These are phyloP conservation scores for Perilla frutescens DNA, from an alignment of 257 asterid genomes.

Conservation along the genomic window DNA sequence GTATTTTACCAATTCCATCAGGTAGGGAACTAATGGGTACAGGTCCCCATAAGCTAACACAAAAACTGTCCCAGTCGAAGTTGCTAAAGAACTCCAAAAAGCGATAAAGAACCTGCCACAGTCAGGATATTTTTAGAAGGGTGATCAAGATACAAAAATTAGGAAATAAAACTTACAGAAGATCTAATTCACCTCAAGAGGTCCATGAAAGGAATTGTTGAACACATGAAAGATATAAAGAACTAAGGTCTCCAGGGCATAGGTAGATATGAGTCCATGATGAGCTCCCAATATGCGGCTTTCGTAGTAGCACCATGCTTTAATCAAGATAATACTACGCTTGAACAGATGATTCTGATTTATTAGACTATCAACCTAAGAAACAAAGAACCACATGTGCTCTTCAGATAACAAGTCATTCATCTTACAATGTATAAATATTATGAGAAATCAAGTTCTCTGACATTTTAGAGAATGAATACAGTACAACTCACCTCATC, in stretches of 20 bases:
- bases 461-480: conserved; percentile 15
- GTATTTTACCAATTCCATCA: conserved; percentile 71
- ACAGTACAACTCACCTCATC: conserved; percentile 66
- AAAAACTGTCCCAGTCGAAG: conserved; percentile 95
- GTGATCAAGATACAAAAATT: conserved; percentile 30
- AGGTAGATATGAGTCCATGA: conserved; percentile 90
- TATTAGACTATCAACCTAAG: conserved; percentile 80
- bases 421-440: conserved; percentile 6
- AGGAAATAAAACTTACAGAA: conserved; percentile 20
- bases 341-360: conserved; percentile 77
- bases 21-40: conserved; percentile 92
- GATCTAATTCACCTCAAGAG: conserved; percentile 78
- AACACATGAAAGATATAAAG: conserved; percentile 97
- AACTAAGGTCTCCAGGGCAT: conserved; percentile 93
- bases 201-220: conserved; percentile 92
- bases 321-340: conserved; percentile 87
- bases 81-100: conserved; percentile 98
- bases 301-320: conserved; percentile 97
- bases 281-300: conserved; percentile 92
- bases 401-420: conserved; percentile 21
- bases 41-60: conserved; percentile 99
- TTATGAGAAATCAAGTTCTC: conserved; percentile 13
- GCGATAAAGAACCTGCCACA: conserved; percentile 92
- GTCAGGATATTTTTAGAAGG: conserved; percentile 40
- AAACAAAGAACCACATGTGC: conserved; percentile 17